These are phyloP conservation scores for Amesomyces nigricolor DNA, from an alignment of 2,329 filamentous ascomycete species.

Conservation along the genomic window DNA sequence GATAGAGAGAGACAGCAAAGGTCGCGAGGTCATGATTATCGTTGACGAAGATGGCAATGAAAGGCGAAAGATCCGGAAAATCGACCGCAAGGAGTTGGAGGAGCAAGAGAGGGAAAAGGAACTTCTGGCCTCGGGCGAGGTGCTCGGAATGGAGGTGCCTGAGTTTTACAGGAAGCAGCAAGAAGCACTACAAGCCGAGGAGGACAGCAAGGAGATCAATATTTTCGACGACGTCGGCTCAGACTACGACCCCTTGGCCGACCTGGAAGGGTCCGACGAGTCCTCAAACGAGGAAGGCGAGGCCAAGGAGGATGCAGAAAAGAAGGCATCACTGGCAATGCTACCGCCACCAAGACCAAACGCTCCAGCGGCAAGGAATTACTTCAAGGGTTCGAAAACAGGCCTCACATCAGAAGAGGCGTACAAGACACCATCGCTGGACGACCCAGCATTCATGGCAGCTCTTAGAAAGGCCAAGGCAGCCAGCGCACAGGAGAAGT, in stretches of 20 bases:
- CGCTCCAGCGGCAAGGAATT: conserved; percentile 44
- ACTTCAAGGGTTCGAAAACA: conserved; percentile 56
- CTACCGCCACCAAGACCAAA: conserved; percentile 41
- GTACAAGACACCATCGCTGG: conserved; percentile 50
- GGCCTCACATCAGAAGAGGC: conserved; percentile 48
- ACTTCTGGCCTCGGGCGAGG: conserved; percentile 48
- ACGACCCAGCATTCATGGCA: conserved; percentile 73
- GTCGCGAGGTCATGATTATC: conserved; percentile 59
- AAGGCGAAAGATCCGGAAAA: conserved; percentile 57
- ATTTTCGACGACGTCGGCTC: conserved; percentile 63
- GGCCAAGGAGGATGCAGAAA: conserved; percentile 19
- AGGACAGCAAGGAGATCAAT: conserved; percentile 52
- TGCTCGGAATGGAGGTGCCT: conserved; percentile 61
- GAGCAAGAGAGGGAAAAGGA: conserved; percentile 36
- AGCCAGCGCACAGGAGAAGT: conserved; percentile 46
- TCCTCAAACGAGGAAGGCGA: conserved; percentile 35
- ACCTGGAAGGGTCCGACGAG: conserved; percentile 45
- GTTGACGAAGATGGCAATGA: conserved; percentile 61
- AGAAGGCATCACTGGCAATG: conserved; percentile 34
- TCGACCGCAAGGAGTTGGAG: conserved; percentile 35
- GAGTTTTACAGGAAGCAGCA: conserved; percentile 49
- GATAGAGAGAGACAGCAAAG: conserved; percentile 56
- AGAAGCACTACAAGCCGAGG: conserved; percentile 33
- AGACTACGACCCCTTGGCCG: conserved; percentile 63
- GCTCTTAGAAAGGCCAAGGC: conserved; percentile 79